phyloP scores from a whole-genome alignment of 202 grass and related monocot species.

The Panicum virgatum region DNA sequence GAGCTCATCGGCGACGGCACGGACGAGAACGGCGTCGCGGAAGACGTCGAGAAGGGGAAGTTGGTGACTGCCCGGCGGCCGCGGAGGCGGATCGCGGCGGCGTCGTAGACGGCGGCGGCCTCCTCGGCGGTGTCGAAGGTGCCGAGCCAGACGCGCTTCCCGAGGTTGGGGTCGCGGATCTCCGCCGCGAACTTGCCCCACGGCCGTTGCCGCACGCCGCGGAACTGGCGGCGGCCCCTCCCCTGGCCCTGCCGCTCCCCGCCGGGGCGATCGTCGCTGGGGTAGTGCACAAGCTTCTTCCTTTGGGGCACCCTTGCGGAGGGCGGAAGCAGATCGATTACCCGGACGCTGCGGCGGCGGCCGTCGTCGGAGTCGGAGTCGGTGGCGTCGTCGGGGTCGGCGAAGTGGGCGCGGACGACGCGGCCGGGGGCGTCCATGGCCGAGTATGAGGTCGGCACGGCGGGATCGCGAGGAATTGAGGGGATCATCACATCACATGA shows the following conservation, averaged over 20 bases:
- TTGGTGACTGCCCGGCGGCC: conserved; percentile 21
- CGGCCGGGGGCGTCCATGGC: conserved; percentile 1
- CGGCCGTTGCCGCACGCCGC: conserved; percentile 73
- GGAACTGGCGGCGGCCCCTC: conserved; percentile 42
- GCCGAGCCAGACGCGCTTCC: conserved; percentile 78
- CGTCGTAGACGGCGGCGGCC: conserved; percentile 57
- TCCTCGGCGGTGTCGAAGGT: conserved; percentile 84
- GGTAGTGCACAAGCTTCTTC: not conserved
- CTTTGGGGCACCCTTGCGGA: not conserved
- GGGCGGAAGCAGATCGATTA: not conserved
- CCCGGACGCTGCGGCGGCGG: not conserved
- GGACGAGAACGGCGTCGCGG: not conserved
- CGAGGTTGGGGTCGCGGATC: conserved; percentile 60
- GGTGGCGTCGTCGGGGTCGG: conserved; percentile 46
- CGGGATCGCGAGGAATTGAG: no score
- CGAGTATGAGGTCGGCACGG: no score
- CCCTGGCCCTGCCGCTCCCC: not conserved
- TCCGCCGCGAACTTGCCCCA: conserved; percentile 85
- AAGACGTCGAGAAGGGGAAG: not conserved
- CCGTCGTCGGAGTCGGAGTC: conserved; percentile 46
- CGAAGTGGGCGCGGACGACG: conserved; percentile 23
- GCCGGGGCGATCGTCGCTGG: not conserved
- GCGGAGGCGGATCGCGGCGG: conserved; percentile 38
- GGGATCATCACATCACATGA: no score
- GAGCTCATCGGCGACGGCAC: not conserved